phyloP scores from a whole-genome alignment of 2,329 filamentous ascomycete genomes.

The Alternaria alternata region DNA sequence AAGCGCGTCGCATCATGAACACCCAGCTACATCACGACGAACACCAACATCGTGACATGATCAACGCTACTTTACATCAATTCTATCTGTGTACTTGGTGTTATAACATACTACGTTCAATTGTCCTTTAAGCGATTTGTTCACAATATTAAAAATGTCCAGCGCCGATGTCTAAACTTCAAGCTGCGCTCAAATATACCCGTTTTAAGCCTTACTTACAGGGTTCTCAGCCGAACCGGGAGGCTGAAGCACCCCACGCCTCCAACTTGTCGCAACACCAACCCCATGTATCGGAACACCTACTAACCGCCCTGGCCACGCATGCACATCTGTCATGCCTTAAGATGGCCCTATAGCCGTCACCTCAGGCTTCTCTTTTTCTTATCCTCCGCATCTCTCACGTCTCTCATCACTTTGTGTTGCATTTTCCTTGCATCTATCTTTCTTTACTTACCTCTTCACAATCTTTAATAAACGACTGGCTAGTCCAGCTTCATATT shows the following conservation, averaged over 20 bases:
- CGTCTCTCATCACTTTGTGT: slow-evolving; percentile 32
- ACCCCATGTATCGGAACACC: slow-evolving; percentile 43
- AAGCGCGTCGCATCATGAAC: slow-evolving; percentile 41
- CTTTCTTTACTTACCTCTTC: slow-evolving; percentile 37
- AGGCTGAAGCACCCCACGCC: slow-evolving; percentile 50
- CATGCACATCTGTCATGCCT: slow-evolving; percentile 48
- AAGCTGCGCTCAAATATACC: neutral
- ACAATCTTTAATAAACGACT: slow-evolving; percentile 46
- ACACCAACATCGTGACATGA: slow-evolving; percentile 15
- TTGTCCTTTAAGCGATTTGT: neutral
- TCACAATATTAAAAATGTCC: neutral
- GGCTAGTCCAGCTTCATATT: slow-evolving; percentile 47
- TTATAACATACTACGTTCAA: neutral
- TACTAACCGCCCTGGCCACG: slow-evolving; percentile 38
- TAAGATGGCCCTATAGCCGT: slow-evolving; percentile 46
- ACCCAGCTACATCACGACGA: slow-evolving; percentile 21
- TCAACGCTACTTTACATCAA: neutral
- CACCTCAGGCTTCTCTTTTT: slow-evolving; percentile 43
- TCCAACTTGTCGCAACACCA: slow-evolving; percentile 48
- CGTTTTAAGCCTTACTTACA: slow-evolving; percentile 25
- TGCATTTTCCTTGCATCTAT: slow-evolving; percentile 42
- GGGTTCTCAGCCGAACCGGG: slow-evolving; percentile 33
- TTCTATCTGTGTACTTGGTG: neutral
- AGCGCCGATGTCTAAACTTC: neutral
- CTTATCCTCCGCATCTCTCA: slow-evolving; percentile 37